Percentiles rank a stretch among this genome's conserved stretches.
Conservation (phyloP, 2,329 filamentous ascomycete species). For the Grosmannia clavigera region DNA sequence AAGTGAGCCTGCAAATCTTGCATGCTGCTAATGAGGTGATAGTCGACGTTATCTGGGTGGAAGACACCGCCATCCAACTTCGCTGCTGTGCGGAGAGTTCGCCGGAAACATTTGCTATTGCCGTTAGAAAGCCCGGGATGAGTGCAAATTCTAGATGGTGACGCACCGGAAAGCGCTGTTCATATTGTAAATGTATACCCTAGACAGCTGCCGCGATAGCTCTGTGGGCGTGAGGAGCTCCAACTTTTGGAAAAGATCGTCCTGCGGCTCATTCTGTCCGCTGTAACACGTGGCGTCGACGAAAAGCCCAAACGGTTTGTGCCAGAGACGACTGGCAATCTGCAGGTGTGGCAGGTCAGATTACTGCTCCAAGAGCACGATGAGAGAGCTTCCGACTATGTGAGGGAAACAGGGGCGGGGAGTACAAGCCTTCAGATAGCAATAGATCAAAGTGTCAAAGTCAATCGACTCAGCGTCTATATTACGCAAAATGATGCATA, state of each 20-base stretch:
- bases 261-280: slow-evolving; percentile 52
- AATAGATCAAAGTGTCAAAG: slow-evolving; percentile 53
- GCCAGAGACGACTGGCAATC: slow-evolving; percentile 59
- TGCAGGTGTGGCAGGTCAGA: slow-evolving; percentile 16
- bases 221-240: slow-evolving; percentile 52
- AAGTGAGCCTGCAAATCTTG: slow-evolving; percentile 56
- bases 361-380: not conserved
- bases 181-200: slow-evolving; percentile 62
- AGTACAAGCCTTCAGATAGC: slow-evolving; percentile 47
- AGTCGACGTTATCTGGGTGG: slow-evolving; percentile 52
- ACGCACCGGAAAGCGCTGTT: slow-evolving; percentile 52
- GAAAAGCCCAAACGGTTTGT: slow-evolving; percentile 54
- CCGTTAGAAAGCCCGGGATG: not conserved
- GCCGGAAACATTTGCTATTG: slow-evolving; percentile 48
- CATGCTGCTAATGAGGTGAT: slow-evolving; percentile 51
- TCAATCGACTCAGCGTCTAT: slow-evolving; percentile 55
- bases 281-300: slow-evolving; percentile 60
- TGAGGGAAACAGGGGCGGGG: not conserved
- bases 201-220: slow-evolving; percentile 42
- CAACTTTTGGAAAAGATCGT: slow-evolving; percentile 51
- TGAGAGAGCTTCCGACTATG: not conserved
- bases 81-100: slow-evolving; percentile 47
- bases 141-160: not conserved
- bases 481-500: slow-evolving; percentile 56
- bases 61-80: slow-evolving; percentile 49